phyloP scores from a whole-genome alignment of 1,284 basidiomycete genomes.

The Cryptococcus jaspeensis region DNA sequence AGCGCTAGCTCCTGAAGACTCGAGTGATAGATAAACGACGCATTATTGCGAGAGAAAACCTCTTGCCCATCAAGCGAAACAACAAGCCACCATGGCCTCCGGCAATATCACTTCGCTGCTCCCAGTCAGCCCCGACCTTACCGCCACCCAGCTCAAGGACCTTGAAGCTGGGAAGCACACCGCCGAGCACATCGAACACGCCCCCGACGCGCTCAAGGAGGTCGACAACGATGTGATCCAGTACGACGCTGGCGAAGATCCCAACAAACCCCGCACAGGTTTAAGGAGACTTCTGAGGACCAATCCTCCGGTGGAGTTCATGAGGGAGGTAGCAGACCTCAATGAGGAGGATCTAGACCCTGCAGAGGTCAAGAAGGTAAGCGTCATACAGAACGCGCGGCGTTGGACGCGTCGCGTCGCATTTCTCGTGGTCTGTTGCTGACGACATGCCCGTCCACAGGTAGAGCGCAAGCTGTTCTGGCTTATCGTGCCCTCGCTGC shows the following conservation, averaged over 20 bases:
- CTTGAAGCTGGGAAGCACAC: slow-evolving; percentile 17
- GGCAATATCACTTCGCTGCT: slow-evolving; percentile 16
- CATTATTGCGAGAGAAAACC: no score
- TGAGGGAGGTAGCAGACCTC: slow-evolving; percentile 46
- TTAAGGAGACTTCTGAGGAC: slow-evolving; percentile 42
- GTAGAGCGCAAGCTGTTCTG: slow-evolving; percentile 50
- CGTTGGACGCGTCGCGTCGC: no score
- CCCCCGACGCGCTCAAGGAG: slow-evolving; percentile 12
- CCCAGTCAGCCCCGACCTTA: slow-evolving; percentile 10
- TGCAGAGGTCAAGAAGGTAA: slow-evolving; percentile 39
- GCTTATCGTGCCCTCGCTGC: slow-evolving; percentile 50
- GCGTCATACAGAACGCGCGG: background rate
- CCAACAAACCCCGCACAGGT: slow-evolving; percentile 20
- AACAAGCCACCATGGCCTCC: slow-evolving; percentile 4
- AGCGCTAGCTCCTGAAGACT: no score
- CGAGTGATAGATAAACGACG: no score
- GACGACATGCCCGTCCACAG: slow-evolving; percentile 12
- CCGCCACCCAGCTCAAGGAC: slow-evolving; percentile 9
- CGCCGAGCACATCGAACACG: slow-evolving; percentile 26
- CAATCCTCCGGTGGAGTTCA: slow-evolving; percentile 47
- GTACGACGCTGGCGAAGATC: slow-evolving; percentile 16
- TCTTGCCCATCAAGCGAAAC: no score
- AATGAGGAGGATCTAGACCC: slow-evolving; percentile 44
- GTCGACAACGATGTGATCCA: slow-evolving; percentile 8
- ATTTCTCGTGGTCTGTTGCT: background rate